These are phyloP conservation scores for Mortierella sp. DNA, from an alignment of 371 early-diverging fungal genomes.

Conservation along the genomic window DNA sequence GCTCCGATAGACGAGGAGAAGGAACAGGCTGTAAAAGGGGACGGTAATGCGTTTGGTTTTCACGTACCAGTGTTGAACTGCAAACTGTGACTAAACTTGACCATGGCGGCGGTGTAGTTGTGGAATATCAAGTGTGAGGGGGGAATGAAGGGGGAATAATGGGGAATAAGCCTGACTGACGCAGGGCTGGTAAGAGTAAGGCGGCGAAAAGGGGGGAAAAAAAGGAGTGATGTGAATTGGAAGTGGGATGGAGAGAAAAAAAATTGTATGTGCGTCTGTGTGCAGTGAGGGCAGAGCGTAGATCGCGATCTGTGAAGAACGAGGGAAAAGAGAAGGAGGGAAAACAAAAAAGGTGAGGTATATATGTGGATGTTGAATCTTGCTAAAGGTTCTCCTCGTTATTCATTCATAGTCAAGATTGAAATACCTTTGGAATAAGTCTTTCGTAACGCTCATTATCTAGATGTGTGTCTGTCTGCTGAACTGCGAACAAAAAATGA, in stretches of 20 bases:
- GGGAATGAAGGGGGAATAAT: neutral
- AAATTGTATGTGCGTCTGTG: neutral
- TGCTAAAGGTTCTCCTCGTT: neutral
- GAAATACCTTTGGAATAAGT: neutral
- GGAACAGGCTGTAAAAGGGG: neutral
- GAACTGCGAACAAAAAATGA: neutral
- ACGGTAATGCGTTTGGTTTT: neutral
- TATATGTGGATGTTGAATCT: neutral
- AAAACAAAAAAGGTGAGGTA: neutral
- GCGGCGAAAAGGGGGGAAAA: neutral
- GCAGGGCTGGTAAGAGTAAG: neutral
- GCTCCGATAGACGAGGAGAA: neutral
- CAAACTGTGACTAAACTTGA: slow-evolving; percentile 58
- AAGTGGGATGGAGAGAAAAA: neutral
- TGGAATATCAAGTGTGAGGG: neutral
- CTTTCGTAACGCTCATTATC: neutral
- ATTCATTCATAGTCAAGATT: slow-evolving; percentile 2
- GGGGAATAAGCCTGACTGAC: neutral
- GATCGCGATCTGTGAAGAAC: neutral
- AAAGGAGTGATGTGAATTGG: neutral
- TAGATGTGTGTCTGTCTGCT: neutral
- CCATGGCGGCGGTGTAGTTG: slow-evolving; percentile 17
- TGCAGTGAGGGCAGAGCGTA: neutral
- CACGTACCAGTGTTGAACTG: slow-evolving; percentile 58
- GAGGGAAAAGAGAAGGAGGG: neutral